Conservation (phyloP, 2,329 filamentous ascomycete genomes). For the Trichoderma koningii region DNA sequence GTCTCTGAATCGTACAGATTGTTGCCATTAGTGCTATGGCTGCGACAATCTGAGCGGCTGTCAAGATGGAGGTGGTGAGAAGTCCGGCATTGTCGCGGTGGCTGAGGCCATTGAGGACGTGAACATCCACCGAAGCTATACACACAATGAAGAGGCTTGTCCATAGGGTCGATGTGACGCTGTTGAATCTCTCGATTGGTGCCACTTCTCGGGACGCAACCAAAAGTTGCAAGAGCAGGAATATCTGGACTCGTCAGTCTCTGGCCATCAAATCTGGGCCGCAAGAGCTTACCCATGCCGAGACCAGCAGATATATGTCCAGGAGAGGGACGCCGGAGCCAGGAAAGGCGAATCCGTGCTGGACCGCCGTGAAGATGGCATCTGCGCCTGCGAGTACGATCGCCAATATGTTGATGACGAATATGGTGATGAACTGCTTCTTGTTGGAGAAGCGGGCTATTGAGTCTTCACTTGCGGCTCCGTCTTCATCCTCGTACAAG, state of each 20-base stretch:
- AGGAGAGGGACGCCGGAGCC: not conserved
- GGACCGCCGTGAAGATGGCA: constrained; percentile 16
- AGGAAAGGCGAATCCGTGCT: not conserved
- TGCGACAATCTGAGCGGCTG: not conserved
- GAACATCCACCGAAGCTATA: constrained; percentile 6
- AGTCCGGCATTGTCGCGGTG: not conserved
- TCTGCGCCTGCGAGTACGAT: not conserved
- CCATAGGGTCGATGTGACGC: not conserved
- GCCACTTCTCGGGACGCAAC: constrained; percentile 11
- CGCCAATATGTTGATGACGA: not conserved
- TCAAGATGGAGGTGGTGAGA: not conserved
- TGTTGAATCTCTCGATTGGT: constrained; percentile 10
- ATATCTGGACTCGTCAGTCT: not conserved
- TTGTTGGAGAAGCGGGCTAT: constrained; percentile 16
- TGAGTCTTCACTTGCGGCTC: constrained; percentile 16
- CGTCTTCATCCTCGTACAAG: constrained; percentile 15
- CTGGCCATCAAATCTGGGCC: not conserved
- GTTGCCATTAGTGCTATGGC: not conserved
- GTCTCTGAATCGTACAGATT: not conserved
- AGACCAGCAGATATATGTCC: constrained; percentile 1
- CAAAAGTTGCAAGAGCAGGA: constrained; percentile 1
- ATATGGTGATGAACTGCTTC: constrained; percentile 1
- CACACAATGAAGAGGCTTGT: not conserved
- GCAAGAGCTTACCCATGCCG: not conserved
- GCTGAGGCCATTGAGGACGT: not conserved